Percentiles rank a stretch among this genome's conserved stretches.
These are phyloP conservation scores for Thraustotheca clavata DNA, from an alignment of 352 stramenopile genomes.

Conservation along the genomic window DNA sequence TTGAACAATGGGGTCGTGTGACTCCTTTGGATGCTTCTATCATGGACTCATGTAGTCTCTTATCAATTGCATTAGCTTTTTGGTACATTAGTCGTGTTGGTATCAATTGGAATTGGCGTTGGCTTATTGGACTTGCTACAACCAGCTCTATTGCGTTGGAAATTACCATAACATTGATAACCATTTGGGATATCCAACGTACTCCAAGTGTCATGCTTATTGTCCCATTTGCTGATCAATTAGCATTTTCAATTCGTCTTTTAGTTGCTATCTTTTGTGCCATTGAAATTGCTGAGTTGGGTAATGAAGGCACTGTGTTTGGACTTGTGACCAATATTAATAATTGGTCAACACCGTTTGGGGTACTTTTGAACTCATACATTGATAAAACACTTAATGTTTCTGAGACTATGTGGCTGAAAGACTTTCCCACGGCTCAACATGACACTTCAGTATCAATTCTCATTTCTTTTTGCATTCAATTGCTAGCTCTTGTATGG, in stretches of 20 bases:
- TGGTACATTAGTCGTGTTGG: background rate
- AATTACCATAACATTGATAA: background rate
- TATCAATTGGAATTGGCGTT: background rate
- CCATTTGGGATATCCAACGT: constrained; percentile 2
- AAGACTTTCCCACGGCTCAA: background rate
- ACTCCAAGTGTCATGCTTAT: background rate
- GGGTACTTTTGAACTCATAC: background rate
- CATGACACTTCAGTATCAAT: background rate
- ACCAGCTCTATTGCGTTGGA: background rate
- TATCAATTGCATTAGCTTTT: background rate
- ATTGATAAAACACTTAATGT: background rate
- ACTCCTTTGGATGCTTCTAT: background rate
- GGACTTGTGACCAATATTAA: constrained; percentile 1
- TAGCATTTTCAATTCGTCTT: background rate
- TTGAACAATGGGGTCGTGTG: background rate
- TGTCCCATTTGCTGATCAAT: background rate
- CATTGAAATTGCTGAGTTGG: constrained; percentile 3
- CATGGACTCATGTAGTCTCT: background rate
- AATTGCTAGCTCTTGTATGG: constrained; percentile 4
- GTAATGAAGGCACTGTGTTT: background rate
- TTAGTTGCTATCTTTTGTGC: constrained; percentile 1
- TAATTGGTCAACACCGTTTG: background rate
- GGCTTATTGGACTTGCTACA: background rate
- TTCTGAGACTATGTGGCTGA: background rate
- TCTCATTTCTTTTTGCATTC: background rate